These are phyloP conservation scores for Panaeolus cyanescens DNA, from an alignment of 768 basidiomycete species.

Conservation along the genomic window DNA sequence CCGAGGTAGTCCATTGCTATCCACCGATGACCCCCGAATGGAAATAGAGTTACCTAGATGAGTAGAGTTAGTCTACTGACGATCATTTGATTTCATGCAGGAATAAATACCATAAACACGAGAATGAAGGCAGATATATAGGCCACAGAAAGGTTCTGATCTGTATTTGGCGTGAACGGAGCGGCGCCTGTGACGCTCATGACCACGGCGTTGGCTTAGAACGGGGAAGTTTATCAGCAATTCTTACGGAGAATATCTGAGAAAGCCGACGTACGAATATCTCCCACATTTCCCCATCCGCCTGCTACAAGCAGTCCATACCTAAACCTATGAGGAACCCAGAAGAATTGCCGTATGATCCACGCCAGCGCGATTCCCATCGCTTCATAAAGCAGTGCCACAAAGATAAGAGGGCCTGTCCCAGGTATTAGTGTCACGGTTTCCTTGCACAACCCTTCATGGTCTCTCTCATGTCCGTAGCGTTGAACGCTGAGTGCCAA, in stretches of 20 bases:
- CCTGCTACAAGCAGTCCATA: conserved; percentile 72
- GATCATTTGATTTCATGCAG: background rate
- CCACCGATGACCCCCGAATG: conserved; percentile 55
- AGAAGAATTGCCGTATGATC: conserved; percentile 62
- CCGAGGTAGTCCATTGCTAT: conserved; percentile 66
- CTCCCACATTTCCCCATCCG: conserved; percentile 69
- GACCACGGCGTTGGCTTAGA: conserved; percentile 70
- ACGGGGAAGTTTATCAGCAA: background rate
- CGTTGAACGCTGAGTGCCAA: too few species aligned
- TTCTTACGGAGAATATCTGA: background rate
- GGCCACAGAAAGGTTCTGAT: conserved; percentile 64
- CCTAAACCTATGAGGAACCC: conserved; percentile 78
- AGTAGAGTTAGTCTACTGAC: background rate
- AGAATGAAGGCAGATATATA: conserved; percentile 66
- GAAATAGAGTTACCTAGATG: conserved; percentile 62
- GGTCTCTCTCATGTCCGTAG: too few species aligned
- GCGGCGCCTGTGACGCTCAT: conserved; percentile 60
- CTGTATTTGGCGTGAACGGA: conserved; percentile 61
- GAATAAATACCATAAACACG: conserved; percentile 52
- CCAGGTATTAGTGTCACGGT: background rate
- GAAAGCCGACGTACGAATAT: conserved; percentile 54
- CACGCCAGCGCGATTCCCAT: conserved; percentile 57
- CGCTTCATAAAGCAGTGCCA: conserved; percentile 60
- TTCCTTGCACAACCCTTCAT: background rate
- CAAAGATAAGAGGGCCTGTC: conserved; percentile 61